A percentile compares a stretch with the other conserved stretches of the same genome.
phyloP scores from a whole-genome alignment of 2,329 filamentous ascomycete species.

The Cercospora sp. region DNA sequence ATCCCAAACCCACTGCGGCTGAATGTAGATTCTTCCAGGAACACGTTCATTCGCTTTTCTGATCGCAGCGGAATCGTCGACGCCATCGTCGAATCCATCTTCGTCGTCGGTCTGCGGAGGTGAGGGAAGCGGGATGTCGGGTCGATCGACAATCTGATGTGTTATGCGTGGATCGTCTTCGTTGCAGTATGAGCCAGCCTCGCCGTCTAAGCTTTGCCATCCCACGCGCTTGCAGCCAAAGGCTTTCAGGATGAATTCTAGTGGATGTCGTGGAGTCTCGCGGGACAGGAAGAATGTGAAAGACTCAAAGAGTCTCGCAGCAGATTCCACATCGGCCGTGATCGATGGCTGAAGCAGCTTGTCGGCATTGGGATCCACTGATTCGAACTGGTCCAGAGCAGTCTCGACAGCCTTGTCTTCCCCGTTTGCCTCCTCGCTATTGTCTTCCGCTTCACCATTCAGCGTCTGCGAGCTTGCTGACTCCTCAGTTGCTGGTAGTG shows the following conservation, averaged over 20 bases:
- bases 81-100: slow-evolving; percentile 53
- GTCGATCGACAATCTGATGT: slow-evolving; percentile 93
- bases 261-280: slow-evolving; percentile 83
- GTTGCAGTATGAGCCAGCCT: slow-evolving; percentile 80
- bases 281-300: slow-evolving; percentile 92
- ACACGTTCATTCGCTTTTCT: slow-evolving; percentile 64
- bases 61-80: slow-evolving; percentile 57
- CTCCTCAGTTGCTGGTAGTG: slow-evolving; percentile 40
- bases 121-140: slow-evolving; percentile 59
- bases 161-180: slow-evolving; percentile 88
- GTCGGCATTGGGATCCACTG: slow-evolving; percentile 80
- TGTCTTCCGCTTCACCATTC: too few relatives aligned
- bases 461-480: slow-evolving; percentile 41
- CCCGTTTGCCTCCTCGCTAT: too few relatives aligned
- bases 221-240: slow-evolving; percentile 96
- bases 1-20: slow-evolving; percentile 99
- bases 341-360: slow-evolving; percentile 75
- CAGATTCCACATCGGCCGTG: slow-evolving; percentile 59
- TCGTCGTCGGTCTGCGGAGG: slow-evolving; percentile 42
- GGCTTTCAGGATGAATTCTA: slow-evolving; percentile 89
- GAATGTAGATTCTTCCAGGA: slow-evolving; percentile 88
- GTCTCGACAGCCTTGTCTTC: slow-evolving; percentile 22
- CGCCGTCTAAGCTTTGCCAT: slow-evolving; percentile 88
- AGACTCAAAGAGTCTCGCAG: slow-evolving; percentile 76
- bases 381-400: slow-evolving; percentile 88